Base-by-base conservation (phyloP, 371 early-diverging fungal species). In the Vairimorpha ceranae region DNA sequence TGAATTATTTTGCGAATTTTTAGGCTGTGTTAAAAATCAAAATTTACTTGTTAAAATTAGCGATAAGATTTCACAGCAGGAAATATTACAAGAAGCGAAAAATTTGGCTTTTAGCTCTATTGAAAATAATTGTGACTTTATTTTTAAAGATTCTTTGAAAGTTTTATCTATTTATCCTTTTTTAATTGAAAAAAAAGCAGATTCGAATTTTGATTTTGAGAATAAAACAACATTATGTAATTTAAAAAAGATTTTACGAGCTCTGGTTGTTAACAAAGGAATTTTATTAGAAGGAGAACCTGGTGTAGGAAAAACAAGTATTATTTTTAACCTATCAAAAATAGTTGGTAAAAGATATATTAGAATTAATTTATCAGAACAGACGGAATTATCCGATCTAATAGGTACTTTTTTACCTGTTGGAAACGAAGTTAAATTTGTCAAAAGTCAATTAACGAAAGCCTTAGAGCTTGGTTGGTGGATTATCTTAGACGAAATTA, bases 401-500 rank as follows among this genome's bases (percentile, higher is more conserved):
- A 92, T 96, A 85, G 99, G 99, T 68, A 72, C 70, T 61, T 77
- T 52, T 67, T 51, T 81, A 25, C 82, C 84, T 14, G 56, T 64
- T 30, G 70, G 65, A 15, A 61, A 67, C 19, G 52, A 59, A 21
- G 73, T 73, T 59, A 45, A 54, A 15, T 84, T 84, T 74, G 33
- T 76, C 14, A 71, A 94, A 78, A 94, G 95, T 17, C 92, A 94
- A 3, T 94, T 99, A 79, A 84, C 97, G 72, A 87, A 88, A 70
- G 95, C 93, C 7, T 91, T 98, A 90, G 87, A 92, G 83, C 86
- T 86, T 2, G 98, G 97, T 10, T 89, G 91, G 81, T 96, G 95
- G 94, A 93, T 99, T 1, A 84, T 99, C 58, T 83, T 99, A 17
- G 99, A 99, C 83, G 99, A 99, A 81, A 87, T 97, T 72, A 99